Evolutionary conservation across 2,329 filamentous ascomycete species (phyloP).

Genomic region (Teratosphaeria viscida): DNA sequence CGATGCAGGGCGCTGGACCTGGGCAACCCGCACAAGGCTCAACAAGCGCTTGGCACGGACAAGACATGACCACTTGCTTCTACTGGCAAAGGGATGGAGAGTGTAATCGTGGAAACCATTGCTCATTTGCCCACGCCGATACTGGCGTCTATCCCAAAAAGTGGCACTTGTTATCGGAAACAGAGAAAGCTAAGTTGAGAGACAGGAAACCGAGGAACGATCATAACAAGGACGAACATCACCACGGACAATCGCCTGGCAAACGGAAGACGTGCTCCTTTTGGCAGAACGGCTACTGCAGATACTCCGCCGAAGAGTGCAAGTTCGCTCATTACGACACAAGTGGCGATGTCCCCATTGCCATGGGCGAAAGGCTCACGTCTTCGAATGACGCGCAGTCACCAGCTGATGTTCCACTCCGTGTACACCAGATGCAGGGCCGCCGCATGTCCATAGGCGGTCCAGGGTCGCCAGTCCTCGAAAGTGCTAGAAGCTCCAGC

Average conservation of each 20-base stretch:
- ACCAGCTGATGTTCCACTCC: background rate
- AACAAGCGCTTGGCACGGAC: background rate
- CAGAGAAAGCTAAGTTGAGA: background rate
- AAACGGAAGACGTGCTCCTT: conserved; percentile 5
- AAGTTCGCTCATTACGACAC: conserved; percentile 16
- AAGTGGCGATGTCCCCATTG: background rate
- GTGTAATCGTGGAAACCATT: background rate
- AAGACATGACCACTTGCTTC: conserved; percentile 1
- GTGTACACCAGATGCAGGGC: background rate
- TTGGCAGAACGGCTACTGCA: conserved; percentile 8
- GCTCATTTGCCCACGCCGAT: background rate
- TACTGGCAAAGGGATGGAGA: conserved; percentile 1
- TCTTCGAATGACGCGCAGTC: background rate
- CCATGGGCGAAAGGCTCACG: background rate
- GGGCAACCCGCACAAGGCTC: background rate
- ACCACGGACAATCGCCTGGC: background rate
- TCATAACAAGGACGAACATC: background rate
- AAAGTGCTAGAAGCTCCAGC: background rate
- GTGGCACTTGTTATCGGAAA: background rate
- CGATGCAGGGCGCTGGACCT: background rate
- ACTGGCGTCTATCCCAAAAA: background rate
- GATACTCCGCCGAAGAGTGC: conserved; percentile 8
- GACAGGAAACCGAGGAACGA: background rate
- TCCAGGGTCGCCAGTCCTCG: background rate
- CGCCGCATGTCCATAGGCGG: background rate